Percentiles rank a stretch among this genome's conserved stretches.
Evolutionary conservation across 2,329 filamentous ascomycete species (phyloP).

Genomic region (Cytospora piceae): DNA sequence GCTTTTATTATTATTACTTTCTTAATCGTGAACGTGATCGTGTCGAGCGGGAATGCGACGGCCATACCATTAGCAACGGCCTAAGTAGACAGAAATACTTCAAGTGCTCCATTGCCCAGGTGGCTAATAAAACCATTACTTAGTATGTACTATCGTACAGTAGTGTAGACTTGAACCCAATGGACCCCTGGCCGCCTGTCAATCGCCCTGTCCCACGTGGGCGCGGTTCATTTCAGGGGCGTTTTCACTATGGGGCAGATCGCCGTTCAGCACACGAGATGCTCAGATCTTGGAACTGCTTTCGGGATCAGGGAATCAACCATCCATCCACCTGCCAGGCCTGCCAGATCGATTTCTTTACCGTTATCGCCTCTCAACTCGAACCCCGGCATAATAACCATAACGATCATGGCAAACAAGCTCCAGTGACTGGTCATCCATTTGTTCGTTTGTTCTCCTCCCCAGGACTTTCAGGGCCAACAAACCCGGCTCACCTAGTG

Average conservation of each 20-base stretch:
- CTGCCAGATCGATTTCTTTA: neutral
- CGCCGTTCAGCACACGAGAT: slow-evolving; percentile 2
- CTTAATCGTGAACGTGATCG: neutral
- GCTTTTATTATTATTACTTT: too few species aligned
- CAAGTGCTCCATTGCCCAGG: too few species aligned
- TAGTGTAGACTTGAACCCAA: neutral
- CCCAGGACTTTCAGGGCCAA: neutral
- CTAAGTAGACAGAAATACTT: neutral
- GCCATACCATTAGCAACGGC: neutral
- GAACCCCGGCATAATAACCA: neutral
- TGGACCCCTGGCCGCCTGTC: neutral
- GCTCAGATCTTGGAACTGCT: slow-evolving; percentile 12
- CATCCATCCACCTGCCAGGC: neutral
- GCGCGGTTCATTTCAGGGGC: slow-evolving; percentile 7
- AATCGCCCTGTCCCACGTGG: neutral
- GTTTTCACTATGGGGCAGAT: slow-evolving; percentile 13
- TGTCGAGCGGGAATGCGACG: neutral
- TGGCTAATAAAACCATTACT: neutral
- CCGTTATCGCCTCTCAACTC: neutral
- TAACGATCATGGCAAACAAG: neutral
- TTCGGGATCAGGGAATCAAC: neutral
- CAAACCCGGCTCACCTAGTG: neutral
- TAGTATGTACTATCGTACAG: neutral
- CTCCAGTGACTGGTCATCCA: neutral
- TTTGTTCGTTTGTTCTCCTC: neutral